phyloP scores from a whole-genome alignment of 345 rosid species.

The Luvunga scandens region DNA sequence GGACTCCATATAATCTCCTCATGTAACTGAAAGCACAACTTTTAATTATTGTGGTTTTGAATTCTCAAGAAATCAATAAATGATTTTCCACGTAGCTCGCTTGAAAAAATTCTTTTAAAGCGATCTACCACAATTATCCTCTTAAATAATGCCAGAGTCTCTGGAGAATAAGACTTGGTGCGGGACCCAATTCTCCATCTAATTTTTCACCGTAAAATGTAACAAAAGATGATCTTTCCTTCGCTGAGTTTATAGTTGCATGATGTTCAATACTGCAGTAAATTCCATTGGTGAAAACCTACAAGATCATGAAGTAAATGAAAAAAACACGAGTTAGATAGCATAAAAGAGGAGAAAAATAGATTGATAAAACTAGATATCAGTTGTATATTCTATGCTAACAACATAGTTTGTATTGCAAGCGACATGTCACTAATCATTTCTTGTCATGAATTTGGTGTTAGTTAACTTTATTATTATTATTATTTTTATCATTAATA shows the following conservation, averaged over 20 bases:
- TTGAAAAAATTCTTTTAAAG: conserved; percentile 10
- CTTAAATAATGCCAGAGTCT: conserved; percentile 16
- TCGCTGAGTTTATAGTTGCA: conserved; percentile 10
- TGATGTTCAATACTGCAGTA: conserved; percentile 27
- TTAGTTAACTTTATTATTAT: too few relatives aligned
- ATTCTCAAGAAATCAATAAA: conserved; percentile 26
- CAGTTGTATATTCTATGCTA: too few relatives aligned
- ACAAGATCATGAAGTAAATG: not conserved
- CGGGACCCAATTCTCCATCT: not conserved
- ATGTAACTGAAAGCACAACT: not conserved
- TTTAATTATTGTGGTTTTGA: not conserved
- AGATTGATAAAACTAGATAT: too few relatives aligned
- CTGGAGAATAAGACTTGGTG: not conserved
- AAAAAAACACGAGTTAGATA: too few relatives aligned
- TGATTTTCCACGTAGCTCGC: conserved; percentile 15
- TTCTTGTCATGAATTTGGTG: too few relatives aligned
- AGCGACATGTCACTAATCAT: too few relatives aligned
- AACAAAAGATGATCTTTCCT: conserved; percentile 12
- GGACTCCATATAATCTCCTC: too few relatives aligned
- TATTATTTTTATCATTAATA: too few relatives aligned
- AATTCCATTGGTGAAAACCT: conserved; percentile 24
- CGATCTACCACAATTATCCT: conserved; percentile 5
- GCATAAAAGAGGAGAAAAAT: too few relatives aligned
- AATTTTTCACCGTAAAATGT: not conserved
- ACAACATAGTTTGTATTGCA: too few relatives aligned